Evolutionary conservation across 2,329 filamentous ascomycete genomes (phyloP), one percentile per base, ranked within the genome.

Genomic region (Epichloe sp.): DNA sequence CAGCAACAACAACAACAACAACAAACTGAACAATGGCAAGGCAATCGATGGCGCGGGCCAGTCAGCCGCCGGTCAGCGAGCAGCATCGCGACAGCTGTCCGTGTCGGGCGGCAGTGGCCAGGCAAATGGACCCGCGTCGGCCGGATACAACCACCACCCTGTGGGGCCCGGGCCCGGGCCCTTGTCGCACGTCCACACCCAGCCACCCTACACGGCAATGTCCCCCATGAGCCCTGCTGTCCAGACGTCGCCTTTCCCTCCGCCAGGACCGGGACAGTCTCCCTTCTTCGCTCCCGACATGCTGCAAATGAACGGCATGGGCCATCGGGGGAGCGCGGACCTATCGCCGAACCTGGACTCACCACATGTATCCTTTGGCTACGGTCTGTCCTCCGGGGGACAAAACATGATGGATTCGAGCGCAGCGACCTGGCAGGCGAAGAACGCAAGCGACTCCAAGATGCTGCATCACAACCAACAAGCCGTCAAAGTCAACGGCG

Each of bases 331-430:
- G 19, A 68, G 72, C 53, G 70, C 12, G 15, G 47, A 69, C 2
- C 73, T 81, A 49, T 69, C 88, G 26, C 81, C 83, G 10, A 81
- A 86, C 54, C 76, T 91, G 14, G 85, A 90, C 59, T 76, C 85
- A 3, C 85, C 85, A 3, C 85, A 88, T 60, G 79, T 89, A 55
- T 82, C 88, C 2, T 87, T 88, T 55, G 82, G 82, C 12, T 53
- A 49, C 7, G 31, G 36, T 19, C 21, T 49, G 17, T 46, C 49
- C 12, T 46, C 49, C 14, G 35, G 40, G 5, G 44, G 26, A n/a
- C 45, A 43, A 47, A 37, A 37, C n/a, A 43, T 47, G 68, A 81
- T 63, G 57, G 73, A 78, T 40, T 63, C 70, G 2, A 65, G 64
- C 7, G 63, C 35, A 10, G 12, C 43, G 12, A 45, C 23, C 15